These are phyloP conservation scores for Suhomyces coccinellae DNA, from an alignment of 1,139 yeast species.

Conservation along the genomic window DNA sequence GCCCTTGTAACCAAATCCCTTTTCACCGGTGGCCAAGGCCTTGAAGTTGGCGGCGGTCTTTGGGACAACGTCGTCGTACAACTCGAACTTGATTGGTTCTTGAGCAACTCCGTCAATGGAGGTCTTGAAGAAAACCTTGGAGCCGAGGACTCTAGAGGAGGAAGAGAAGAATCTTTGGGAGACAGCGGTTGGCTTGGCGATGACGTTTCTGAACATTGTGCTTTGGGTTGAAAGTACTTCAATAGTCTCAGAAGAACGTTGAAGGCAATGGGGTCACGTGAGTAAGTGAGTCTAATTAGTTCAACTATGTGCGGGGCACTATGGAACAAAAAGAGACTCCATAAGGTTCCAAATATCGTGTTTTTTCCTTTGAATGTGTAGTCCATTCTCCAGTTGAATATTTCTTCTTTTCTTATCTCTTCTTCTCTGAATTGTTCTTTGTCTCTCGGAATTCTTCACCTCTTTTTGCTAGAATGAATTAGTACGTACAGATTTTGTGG, in stretches of 20 bases:
- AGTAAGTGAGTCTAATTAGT: no score
- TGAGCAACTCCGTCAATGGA: constrained; percentile 37
- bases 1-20: constrained; percentile 90
- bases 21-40: constrained; percentile 95
- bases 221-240: background rate
- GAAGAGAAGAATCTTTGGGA: constrained; percentile 34
- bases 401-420: no score
- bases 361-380: no score
- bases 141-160: constrained; percentile 31
- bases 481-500: no score
- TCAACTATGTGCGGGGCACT: background rate
- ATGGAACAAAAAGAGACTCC: no score
- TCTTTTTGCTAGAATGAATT: no score
- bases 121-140: constrained; percentile 38
- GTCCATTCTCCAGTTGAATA: no score
- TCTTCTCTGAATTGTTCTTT: no score
- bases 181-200: constrained; percentile 15
- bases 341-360: no score
- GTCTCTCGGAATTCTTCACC: no score
- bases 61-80: constrained; percentile 93
- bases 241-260: background rate
- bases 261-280: background rate
- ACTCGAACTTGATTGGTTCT: constrained; percentile 38
- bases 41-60: constrained; percentile 98
- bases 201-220: constrained; percentile 16